Percentiles rank a stretch among this genome's conserved stretches.
Evolutionary conservation across 2,329 filamentous ascomycete genomes (phyloP).

Genomic region (Grosmannia serpens): DNA sequence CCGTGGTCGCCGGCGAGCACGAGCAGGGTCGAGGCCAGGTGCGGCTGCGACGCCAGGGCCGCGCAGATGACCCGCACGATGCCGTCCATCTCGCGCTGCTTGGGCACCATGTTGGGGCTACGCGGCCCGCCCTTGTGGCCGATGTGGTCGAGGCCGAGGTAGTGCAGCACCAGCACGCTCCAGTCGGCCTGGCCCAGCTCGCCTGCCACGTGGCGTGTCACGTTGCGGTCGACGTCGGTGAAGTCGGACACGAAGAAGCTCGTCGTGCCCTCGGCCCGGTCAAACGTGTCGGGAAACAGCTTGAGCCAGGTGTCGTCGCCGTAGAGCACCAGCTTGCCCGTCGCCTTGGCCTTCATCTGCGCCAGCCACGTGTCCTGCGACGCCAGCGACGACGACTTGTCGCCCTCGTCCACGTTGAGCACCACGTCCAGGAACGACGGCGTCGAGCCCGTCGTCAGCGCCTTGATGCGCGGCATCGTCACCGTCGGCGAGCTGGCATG

Average conservation of each 20-base stretch:
- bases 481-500: slow-evolving; percentile 95
- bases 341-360: slow-evolving; percentile 65
- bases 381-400: slow-evolving; percentile 78
- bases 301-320: slow-evolving; percentile 98
- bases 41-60: slow-evolving; percentile 57
- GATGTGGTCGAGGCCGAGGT: slow-evolving; percentile 91
- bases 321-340: slow-evolving; percentile 80
- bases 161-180: slow-evolving; percentile 90
- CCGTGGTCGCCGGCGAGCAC: slow-evolving; percentile 90
- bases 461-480: slow-evolving; percentile 95
- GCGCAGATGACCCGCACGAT: slow-evolving; percentile 52
- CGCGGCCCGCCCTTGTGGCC: slow-evolving; percentile 84
- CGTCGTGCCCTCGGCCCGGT: slow-evolving; percentile 79
- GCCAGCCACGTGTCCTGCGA: slow-evolving; percentile 93
- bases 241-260: slow-evolving; percentile 99
- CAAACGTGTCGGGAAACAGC: slow-evolving; percentile 82
- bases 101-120: slow-evolving; percentile 82
- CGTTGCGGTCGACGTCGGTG: slow-evolving; percentile 94
- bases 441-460: slow-evolving; percentile 95
- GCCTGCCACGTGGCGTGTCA: slow-evolving; percentile 73
- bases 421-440: slow-evolving; percentile 96
- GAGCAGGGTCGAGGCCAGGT: slow-evolving; percentile 69
- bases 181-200: slow-evolving; percentile 74
- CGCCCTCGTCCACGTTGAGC: slow-evolving; percentile 88
- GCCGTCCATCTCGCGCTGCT: slow-evolving; percentile 68